phyloP scores from a whole-genome alignment of 306 rosid genomes.

The Cicer pinnatifidum region DNA sequence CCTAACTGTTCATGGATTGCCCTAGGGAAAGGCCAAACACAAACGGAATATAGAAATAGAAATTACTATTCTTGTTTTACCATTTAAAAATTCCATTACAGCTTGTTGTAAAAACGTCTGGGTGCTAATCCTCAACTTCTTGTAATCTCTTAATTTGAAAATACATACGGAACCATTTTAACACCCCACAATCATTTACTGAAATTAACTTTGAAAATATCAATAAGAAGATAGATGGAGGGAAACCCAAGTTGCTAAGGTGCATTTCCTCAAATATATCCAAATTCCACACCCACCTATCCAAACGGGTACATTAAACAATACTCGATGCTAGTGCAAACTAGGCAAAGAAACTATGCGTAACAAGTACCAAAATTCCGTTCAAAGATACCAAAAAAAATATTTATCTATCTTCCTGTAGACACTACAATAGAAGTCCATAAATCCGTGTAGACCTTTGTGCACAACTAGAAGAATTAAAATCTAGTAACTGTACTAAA shows the following conservation, averaged over 20 bases:
- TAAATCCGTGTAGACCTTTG: slow-evolving; percentile 24
- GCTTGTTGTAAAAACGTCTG: too few relatives aligned
- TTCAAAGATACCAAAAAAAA: neutral
- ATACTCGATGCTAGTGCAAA: neutral
- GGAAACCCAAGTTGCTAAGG: neutral
- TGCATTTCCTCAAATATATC: too few relatives aligned
- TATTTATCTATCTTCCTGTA: too few relatives aligned
- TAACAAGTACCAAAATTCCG: slow-evolving; percentile 10
- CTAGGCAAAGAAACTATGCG: neutral
- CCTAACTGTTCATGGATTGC: too few relatives aligned
- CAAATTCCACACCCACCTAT: neutral
- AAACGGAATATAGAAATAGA: too few relatives aligned
- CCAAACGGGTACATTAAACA: neutral
- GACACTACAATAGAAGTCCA: neutral
- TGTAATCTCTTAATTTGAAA: too few relatives aligned
- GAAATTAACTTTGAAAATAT: neutral
- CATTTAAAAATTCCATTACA: too few relatives aligned
- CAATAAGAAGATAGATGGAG: neutral
- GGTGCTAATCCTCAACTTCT: too few relatives aligned
- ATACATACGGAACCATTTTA: too few relatives aligned
- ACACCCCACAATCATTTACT: too few relatives aligned
- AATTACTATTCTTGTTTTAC: too few relatives aligned
- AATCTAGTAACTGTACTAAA: slow-evolving; percentile 42
- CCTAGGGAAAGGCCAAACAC: too few relatives aligned
- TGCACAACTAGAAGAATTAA: slow-evolving; percentile 37